Conservation (phyloP, 345 rosid genomes). For the Xanthoceras sorbifolium region DNA sequence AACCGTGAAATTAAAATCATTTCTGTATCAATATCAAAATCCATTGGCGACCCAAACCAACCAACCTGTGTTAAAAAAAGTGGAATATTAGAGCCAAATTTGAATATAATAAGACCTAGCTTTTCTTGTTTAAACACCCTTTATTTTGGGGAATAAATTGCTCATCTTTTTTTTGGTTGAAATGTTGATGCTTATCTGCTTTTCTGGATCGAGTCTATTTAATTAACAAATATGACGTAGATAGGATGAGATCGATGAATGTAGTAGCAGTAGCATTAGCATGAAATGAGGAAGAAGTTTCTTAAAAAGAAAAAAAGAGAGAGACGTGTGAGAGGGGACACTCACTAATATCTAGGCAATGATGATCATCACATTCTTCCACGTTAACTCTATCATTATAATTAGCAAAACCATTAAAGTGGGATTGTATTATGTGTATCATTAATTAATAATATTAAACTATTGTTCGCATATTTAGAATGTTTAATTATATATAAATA, state of each 20-base stretch:
- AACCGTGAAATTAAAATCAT: not conserved
- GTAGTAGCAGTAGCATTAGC: too few relatives aligned
- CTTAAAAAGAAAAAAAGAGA: too few relatives aligned
- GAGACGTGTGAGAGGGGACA: not conserved
- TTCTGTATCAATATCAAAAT: not conserved
- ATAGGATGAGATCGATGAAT: too few relatives aligned
- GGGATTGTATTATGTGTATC: not conserved
- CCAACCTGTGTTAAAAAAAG: not conserved
- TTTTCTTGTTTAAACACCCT: conserved; percentile 10
- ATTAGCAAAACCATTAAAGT: not conserved
- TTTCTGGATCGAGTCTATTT: not conserved
- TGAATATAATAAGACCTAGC: conserved; percentile 3
- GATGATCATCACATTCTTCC: conserved; percentile 4
- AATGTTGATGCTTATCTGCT: not conserved
- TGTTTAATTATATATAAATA: too few relatives aligned
- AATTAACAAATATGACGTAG: too few relatives aligned
- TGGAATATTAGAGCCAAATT: not conserved
- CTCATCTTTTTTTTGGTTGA: not conserved
- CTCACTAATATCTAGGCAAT: not conserved
- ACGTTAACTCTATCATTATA: not conserved
- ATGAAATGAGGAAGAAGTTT: too few relatives aligned
- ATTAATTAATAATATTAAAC: too few relatives aligned
- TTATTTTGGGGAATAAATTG: not conserved
- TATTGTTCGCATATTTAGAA: not conserved
- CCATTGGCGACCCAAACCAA: not conserved